A percentile compares a stretch with the other conserved stretches of the same genome.
phyloP scores from a whole-genome alignment of 1,284 basidiomycete species.

The Fomes fomentarius region DNA sequence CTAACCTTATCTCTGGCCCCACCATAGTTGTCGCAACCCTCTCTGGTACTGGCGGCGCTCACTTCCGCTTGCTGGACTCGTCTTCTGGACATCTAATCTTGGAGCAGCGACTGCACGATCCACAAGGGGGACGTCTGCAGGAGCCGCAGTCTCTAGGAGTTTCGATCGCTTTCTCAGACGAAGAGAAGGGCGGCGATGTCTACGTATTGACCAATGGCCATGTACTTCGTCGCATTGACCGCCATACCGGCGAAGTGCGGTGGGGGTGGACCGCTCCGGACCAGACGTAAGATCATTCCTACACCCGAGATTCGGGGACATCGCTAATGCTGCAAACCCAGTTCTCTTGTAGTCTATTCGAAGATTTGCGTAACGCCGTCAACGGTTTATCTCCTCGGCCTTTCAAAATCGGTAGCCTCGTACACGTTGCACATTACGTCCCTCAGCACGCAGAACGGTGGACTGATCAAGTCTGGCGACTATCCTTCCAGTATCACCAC shows the following conservation, averaged over 20 bases:
- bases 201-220: conserved; percentile 66
- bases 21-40: conserved; percentile 72
- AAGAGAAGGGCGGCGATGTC: conserved; percentile 43
- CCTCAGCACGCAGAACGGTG: conserved; percentile 58
- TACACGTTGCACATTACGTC: conserved; percentile 71
- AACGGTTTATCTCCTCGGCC: conserved; percentile 69
- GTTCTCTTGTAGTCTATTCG: conserved; percentile 69
- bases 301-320: neutral
- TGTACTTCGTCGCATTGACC: conserved; percentile 52
- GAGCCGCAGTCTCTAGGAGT: conserved; percentile 55
- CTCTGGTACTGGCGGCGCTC: conserved; percentile 77
- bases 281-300: conserved; percentile 50
- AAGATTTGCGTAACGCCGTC: conserved; percentile 56
- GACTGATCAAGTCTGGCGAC: conserved; percentile 51
- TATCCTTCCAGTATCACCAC: conserved; percentile 62
- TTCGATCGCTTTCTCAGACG: conserved; percentile 41
- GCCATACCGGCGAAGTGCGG: conserved; percentile 47
- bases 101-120: conserved; percentile 64
- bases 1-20: conserved; percentile 7
- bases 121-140: conserved; percentile 44
- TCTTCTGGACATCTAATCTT: conserved; percentile 70
- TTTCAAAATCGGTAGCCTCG: conserved; percentile 63
- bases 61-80: conserved; percentile 71
- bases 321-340: conserved; percentile 31
- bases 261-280: conserved; percentile 74